Base-by-base conservation (phyloP, 2,329 filamentous ascomycete genomes). In the Allantophomopsis lycopodina region DNA sequence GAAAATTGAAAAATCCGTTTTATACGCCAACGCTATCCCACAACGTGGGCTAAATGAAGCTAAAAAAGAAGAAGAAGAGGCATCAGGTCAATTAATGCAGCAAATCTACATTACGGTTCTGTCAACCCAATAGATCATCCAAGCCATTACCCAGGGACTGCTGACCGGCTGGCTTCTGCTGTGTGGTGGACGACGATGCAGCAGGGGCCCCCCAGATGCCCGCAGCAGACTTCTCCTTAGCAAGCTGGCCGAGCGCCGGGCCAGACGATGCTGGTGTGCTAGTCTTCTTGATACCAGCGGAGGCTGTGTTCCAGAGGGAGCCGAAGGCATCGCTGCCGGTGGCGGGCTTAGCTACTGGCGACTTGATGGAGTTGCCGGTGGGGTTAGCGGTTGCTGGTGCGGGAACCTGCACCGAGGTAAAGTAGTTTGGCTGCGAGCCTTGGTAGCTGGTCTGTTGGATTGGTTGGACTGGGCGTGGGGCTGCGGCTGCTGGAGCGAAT, bases 191-290 rank as follows among this genome's bases (percentile, higher is more conserved):
- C 17, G 36, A 49, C 12, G 49, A 39, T 31, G 48, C 41, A 14
- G 76, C 68, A 13, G 81, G 70, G 1, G 83, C 73, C 14, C 89
- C 91, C 87, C 93, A 98, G 46, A 98, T 85, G 7, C 88, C 87
- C 13, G 88, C 87, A 51, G 79, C 87, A 42, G 87, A 91, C 71
- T 96, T 95, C 62, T 95, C 87, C 68, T 95, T 95, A n/a, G 88
- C 89, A 60, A 98, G 76, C 58, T 94, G 88, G 21, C 87, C 88
- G 63, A 98, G 73, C 40, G 88, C 88, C 38, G 86, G 79, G 1
- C 81, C 82, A 42, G 78, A 70, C 40, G 69, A 65, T 8, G 65
- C 67, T 11, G 71, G 66, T 2, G 77, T 71, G 44, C 62, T 68
- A 1, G 71, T 62, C 64, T 91, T 93, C 66, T 87, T 87, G 47